Base-by-base conservation (phyloP, 1,284 basidiomycete genomes). In the Schizopora paradoxa region DNA sequence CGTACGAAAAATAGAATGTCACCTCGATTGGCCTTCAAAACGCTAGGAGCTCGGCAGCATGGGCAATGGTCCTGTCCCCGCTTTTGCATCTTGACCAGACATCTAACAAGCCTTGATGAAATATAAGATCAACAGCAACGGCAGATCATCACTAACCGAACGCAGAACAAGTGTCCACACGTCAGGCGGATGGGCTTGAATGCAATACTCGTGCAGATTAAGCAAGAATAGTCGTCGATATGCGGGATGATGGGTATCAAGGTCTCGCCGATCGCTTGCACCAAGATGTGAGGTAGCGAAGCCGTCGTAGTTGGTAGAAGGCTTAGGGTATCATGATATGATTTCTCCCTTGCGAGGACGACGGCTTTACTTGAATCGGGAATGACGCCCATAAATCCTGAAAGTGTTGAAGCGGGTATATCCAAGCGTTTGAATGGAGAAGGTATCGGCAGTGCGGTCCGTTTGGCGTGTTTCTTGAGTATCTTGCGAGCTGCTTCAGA, bases 61-160 rank as follows among this genome's bases (percentile, higher is more conserved):
- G 94, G 94, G 62, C 94, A 98, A 52, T 86, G 72, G 8, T 70
- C 77, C 56, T 86, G 81, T 0, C 82, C 79, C 11, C 85, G 72
- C 58, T 87, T 89, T 67, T 98, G 94, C 79, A 98, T 86, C 68
- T 97, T 96, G 39, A 92, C 91, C 13, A 98, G 70, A 62, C 93
- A 96, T 41, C 82, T 76, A 18, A 11, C 22, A 6, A 11, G n/a
- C 23, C 22, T 33, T 22, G 46, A 22, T 42, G 8, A 21, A 35
- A 10, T 5, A 43, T 21, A 16, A 14, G 25, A 10, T 6, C 28
- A 8, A 22, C 26, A 28, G 40, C 26, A n/a, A 4, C 45, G 13
- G 2, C 14, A 35, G 6, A 8, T 11, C 2, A 22, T 33, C 0
- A 55, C 63, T 25, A 47, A 78, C 72, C 86, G 66, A 6, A 92